phyloP scores from a whole-genome alignment of 2,329 filamentous ascomycete species.

The Cercospora sp. region DNA sequence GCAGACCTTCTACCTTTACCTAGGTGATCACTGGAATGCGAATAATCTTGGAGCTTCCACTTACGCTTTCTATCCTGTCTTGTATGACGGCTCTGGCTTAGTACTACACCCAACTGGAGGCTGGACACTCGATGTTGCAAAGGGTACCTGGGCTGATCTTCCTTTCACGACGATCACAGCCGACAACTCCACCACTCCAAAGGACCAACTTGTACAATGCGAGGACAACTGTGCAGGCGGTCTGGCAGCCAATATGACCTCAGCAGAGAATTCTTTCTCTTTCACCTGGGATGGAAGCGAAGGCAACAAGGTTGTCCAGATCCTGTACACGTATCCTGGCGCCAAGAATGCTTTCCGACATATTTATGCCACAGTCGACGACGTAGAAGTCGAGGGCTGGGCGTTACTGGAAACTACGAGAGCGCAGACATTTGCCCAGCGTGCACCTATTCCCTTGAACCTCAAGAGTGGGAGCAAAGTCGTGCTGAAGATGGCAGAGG shows the following conservation, averaged over 20 bases:
- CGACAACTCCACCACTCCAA: slow-evolving; percentile 23
- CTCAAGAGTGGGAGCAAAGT: slow-evolving; percentile 26
- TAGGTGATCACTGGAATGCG: slow-evolving; percentile 66
- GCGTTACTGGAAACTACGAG: slow-evolving; percentile 29
- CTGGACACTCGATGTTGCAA: slow-evolving; percentile 31
- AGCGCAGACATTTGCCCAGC: slow-evolving; percentile 25
- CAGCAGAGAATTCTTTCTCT: slow-evolving; percentile 21
- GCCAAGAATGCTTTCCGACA: slow-evolving; percentile 31
- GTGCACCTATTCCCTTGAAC: slow-evolving; percentile 27
- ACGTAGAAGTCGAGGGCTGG: slow-evolving; percentile 19
- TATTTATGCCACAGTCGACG: slow-evolving; percentile 26
- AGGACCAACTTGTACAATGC: slow-evolving; percentile 22
- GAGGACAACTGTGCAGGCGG: slow-evolving; percentile 26
- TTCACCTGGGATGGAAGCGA: slow-evolving; percentile 27
- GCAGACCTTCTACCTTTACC: slow-evolving; percentile 53
- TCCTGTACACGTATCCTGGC: slow-evolving; percentile 30
- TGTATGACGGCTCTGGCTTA: slow-evolving; percentile 25
- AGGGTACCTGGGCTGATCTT: slow-evolving; percentile 29
- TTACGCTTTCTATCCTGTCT: slow-evolving; percentile 33
- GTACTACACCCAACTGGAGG: slow-evolving; percentile 29
- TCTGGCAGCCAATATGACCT: slow-evolving; percentile 28
- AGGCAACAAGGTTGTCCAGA: slow-evolving; percentile 27
- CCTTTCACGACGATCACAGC: slow-evolving; percentile 27
- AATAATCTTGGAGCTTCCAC: slow-evolving; percentile 50
- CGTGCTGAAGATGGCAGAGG: slow-evolving; percentile 26